Evolutionary conservation across 129 eudicot genomes (phyloP).

Genomic region (Flaveria sonorensis): DNA sequence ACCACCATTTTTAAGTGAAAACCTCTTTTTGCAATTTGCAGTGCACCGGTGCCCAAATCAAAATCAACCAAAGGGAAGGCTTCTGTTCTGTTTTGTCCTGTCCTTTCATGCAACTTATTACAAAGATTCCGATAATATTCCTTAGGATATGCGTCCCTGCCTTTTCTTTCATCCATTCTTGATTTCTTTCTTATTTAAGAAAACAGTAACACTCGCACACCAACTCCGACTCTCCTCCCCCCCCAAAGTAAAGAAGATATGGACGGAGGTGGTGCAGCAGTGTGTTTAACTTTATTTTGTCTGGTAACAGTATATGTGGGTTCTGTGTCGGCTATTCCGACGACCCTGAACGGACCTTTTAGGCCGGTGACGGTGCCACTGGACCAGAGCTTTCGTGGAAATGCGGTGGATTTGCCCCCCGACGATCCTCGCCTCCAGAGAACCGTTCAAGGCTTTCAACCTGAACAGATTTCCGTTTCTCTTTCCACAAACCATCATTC

Average conservation of each 20-base stretch:
- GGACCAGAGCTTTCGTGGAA: conserved; percentile 71
- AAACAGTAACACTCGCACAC: too few species aligned
- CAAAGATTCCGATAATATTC: conserved; percentile 35
- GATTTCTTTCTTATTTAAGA: too few species aligned
- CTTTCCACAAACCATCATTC: conserved; percentile 71
- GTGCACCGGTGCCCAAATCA: too few species aligned
- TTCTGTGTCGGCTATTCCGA: conserved; percentile 42
- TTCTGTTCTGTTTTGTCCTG: background rate
- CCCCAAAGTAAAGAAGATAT: too few species aligned
- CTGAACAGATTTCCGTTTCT: conserved; percentile 83
- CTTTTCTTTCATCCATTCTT: background rate
- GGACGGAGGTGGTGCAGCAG: conserved; percentile 5
- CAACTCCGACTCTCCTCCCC: too few species aligned
- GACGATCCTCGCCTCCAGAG: conserved; percentile 70
- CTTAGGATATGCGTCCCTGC: conserved; percentile 16
- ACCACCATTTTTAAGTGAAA: too few species aligned
- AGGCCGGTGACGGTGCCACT: conserved; percentile 74
- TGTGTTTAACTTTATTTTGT: too few species aligned
- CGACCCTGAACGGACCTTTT: conserved; percentile 87
- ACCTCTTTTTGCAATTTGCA: too few species aligned
- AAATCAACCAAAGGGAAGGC: too few species aligned
- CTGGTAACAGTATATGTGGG: too few species aligned
- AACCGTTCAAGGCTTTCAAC: conserved; percentile 59
- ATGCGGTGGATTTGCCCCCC: conserved; percentile 81
- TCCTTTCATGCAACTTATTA: conserved; percentile 15